These are phyloP conservation scores for Tripterygium wilfordii DNA, from an alignment of 177 flowering plant genomes.

Conservation along the genomic window DNA sequence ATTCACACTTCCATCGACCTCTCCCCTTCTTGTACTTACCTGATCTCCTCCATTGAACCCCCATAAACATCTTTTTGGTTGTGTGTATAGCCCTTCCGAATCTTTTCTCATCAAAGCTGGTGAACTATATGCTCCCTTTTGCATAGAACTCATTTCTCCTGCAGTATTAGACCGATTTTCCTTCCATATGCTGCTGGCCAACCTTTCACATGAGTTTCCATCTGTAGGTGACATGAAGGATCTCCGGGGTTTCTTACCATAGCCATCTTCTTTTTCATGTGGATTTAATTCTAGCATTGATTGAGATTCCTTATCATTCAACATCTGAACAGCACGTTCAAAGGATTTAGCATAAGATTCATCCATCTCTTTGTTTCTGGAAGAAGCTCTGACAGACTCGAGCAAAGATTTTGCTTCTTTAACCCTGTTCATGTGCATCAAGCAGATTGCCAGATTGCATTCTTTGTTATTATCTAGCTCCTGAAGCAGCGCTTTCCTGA, in stretches of 20 bases:
- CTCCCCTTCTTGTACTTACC: constrained; percentile 14
- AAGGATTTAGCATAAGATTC: constrained; percentile 64
- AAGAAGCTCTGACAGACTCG: constrained; percentile 30
- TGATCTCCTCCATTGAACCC: constrained; percentile 3
- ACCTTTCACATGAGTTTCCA: constrained; percentile 7
- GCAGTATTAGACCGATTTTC: constrained; percentile 7
- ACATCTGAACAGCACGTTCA: constrained; percentile 60
- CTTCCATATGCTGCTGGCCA: not conserved
- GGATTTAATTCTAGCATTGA: constrained; percentile 4
- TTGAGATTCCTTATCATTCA: constrained; percentile 41
- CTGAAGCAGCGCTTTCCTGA: constrained; percentile 61
- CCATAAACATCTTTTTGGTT: constrained; percentile 26
- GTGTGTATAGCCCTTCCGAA: constrained; percentile 20
- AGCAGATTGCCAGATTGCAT: constrained; percentile 85
- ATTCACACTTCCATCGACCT: not conserved
- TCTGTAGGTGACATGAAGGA: constrained; percentile 8
- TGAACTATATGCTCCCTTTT: constrained; percentile 10
- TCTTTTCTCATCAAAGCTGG: constrained; percentile 13
- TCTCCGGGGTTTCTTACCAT: constrained; percentile 2
- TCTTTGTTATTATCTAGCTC: constrained; percentile 79
- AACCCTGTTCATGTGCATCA: constrained; percentile 57
- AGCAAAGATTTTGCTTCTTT: constrained; percentile 71
- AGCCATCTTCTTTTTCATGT: constrained; percentile 7
- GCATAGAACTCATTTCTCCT: constrained; percentile 5
- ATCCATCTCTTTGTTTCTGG: constrained; percentile 22